A percentile compares a stretch with the other conserved stretches of the same genome.
phyloP scores from a whole-genome alignment of 2,329 filamentous ascomycete genomes.

The Amauroascus verrucosus region DNA sequence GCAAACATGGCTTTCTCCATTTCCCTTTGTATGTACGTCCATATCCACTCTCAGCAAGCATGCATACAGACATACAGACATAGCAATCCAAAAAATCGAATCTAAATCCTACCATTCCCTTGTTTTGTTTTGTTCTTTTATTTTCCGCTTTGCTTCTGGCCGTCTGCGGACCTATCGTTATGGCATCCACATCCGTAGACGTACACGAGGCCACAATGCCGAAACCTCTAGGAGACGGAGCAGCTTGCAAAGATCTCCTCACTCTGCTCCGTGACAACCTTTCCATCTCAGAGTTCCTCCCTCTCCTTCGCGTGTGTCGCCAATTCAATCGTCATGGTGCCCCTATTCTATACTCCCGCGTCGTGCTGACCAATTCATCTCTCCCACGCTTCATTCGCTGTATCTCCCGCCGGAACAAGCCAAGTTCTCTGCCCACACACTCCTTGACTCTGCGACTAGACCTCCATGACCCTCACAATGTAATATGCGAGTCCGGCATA shows the following conservation, averaged over 20 bases:
- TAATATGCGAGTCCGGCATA: background rate
- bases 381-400: background rate
- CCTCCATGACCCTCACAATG: background rate
- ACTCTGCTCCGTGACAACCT: constrained; percentile 1
- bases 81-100: too few species aligned
- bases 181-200: background rate
- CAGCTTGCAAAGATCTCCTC: background rate
- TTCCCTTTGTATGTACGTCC: too few species aligned
- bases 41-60: too few species aligned
- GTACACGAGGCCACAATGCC: background rate
- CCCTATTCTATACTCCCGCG: background rate
- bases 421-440: background rate
- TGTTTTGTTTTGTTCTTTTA: too few species aligned
- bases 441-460: constrained; percentile 8
- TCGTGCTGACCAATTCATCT: constrained; percentile 1
- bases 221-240: background rate
- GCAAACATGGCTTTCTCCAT: too few species aligned
- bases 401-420: background rate
- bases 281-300: constrained; percentile 2
- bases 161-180: background rate
- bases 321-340: background rate
- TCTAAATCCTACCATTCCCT: too few species aligned
- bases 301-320: constrained; percentile 6
- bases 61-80: too few species aligned
- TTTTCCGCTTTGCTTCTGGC: too few species aligned